A percentile compares a stretch with the other conserved stretches of the same genome.
Conservation (phyloP, 257 asterid species). For the Penstemon newberryi region DNA sequence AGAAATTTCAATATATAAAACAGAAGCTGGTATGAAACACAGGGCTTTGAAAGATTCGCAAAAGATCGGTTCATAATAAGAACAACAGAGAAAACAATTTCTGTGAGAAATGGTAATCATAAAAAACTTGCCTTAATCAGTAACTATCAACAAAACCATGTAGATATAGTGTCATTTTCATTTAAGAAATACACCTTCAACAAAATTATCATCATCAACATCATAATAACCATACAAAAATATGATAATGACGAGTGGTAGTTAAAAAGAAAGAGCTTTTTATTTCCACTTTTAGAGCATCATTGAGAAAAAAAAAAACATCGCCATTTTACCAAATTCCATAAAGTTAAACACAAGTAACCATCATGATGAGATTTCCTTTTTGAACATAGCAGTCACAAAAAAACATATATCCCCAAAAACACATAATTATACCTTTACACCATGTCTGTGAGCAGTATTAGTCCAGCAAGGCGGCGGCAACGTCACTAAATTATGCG, state of each 20-base stretch:
- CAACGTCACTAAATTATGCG: conserved; percentile 79
- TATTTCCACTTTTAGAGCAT: not conserved
- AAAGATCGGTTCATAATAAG: not conserved
- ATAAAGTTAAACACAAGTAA: not conserved
- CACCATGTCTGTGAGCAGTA: conserved; percentile 87
- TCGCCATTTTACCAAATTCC: not conserved
- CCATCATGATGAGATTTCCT: not conserved
- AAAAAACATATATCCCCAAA: not conserved
- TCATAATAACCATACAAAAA: conserved; percentile 1
- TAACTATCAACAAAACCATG: conserved; percentile 15
- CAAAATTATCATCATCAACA: not conserved
- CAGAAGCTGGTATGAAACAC: conserved; percentile 5
- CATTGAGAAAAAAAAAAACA: not conserved
- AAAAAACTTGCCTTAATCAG: conserved; percentile 8
- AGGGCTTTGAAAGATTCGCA: not conserved
- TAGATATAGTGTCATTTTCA: not conserved
- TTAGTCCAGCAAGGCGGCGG: conserved; percentile 97
- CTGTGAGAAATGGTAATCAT: not conserved
- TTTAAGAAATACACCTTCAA: no score
- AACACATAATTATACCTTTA: conserved; percentile 49
- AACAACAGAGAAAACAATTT: not conserved
- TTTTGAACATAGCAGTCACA: not conserved
- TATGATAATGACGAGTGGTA: not conserved
- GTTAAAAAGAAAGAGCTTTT: not conserved
- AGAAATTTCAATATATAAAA: not conserved